Evolutionary conservation across 805 yeast genomes (phyloP), one percentile per base, ranked within the genome.

Genomic region (Suhomyces sp.): DNA sequence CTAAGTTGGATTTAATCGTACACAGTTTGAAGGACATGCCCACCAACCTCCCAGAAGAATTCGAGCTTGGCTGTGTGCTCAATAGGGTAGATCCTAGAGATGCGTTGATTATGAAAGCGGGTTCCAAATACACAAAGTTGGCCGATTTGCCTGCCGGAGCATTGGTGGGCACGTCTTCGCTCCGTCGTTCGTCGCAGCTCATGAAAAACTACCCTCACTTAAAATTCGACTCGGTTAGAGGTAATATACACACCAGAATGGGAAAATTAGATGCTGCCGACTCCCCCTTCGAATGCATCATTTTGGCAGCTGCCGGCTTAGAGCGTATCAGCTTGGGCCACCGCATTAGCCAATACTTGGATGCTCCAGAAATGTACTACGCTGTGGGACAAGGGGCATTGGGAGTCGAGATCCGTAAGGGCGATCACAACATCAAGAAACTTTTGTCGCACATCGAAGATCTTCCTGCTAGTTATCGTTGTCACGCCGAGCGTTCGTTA

Each of bases 321-420:
- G 73, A 81, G 20, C 81, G 99, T 58, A 72, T 87, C 43, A 87
- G 85, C 10, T 72, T 92, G 48, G 83, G 80, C n/a, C 67, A 82
- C 58, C 77, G 97, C 67, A 90, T 94, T 64, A 84, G 97, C 5
- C 76, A 80, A 56, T 79, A 76, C 57, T 76, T 94, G 56, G 82
- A 85, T 51, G 78, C 84, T 4, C 87, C 89, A 31, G 88, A 86
- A 50, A 89, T 93, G 96, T 87, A 84, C 65, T 89, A 93, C 66
- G 97, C 99, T 1, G 97, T 94, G 44, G 99, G 99, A n/a, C 99
- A 94, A 73, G 99, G 99, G 57, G 98, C 98, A 0, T 71, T 94
- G 44, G 99, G 98, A 17, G 75, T 94, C 24, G 99, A 94, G 72
- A 89, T 93, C 58, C 80, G 96, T 60, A 79, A 79, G 53, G 80